A percentile compares a stretch with the other conserved stretches of the same genome.
phyloP scores from a whole-genome alignment of 352 stramenopile species.

The Phytophthora hibernalis region DNA sequence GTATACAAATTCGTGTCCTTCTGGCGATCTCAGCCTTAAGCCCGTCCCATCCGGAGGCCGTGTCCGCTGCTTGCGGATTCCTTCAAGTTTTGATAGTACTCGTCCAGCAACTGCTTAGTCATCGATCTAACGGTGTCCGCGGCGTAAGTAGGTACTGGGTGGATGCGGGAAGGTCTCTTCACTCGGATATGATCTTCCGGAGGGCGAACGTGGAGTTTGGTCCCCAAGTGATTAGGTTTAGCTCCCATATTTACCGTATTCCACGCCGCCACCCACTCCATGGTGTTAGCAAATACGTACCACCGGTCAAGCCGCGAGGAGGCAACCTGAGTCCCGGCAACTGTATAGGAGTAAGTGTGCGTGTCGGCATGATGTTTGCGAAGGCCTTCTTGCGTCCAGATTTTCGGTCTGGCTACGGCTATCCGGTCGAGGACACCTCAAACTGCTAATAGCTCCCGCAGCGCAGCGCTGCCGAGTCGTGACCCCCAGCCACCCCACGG shows the following conservation, averaged over 20 bases:
- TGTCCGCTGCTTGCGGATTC: background rate
- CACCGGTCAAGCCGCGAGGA: background rate
- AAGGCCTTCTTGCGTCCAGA: background rate
- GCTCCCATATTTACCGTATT: background rate
- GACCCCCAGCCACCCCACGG: background rate
- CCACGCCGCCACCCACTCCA: background rate
- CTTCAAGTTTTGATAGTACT: no score
- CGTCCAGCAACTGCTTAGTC: no score
- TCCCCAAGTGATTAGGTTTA: background rate
- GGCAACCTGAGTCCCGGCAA: background rate
- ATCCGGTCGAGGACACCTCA: background rate
- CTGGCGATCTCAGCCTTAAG: background rate
- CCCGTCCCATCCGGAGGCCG: background rate
- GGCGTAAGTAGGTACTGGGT: background rate
- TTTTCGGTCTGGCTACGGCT: background rate
- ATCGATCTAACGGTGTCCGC: background rate
- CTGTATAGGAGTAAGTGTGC: background rate
- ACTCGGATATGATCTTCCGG: background rate
- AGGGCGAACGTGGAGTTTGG: background rate
- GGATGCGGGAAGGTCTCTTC: background rate
- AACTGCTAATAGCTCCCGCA: background rate
- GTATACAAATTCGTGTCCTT: background rate
- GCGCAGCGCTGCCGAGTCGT: background rate
- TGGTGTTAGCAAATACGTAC: background rate
- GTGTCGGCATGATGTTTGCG: background rate